phyloP scores from a whole-genome alignment of 2,329 filamentous ascomycete species.

The Juglanconis juglandina region DNA sequence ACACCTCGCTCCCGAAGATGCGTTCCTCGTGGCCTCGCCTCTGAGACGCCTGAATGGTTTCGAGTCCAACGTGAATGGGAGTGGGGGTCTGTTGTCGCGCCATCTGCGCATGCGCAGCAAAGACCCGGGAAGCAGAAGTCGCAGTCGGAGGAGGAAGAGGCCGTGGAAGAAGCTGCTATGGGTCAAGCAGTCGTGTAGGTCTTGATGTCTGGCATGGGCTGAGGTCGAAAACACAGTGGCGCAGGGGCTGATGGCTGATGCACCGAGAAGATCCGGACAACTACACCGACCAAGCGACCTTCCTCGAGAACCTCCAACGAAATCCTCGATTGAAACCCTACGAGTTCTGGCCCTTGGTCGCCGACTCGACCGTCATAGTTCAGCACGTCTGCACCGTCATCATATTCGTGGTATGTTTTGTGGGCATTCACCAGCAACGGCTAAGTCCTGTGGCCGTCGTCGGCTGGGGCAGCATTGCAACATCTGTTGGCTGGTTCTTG shows the following conservation, averaged over 20 bases:
- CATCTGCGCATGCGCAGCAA: conserved; percentile 44
- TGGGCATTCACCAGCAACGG: conserved; percentile 80
- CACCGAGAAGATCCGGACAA: conserved; percentile 78
- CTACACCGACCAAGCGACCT: conserved; percentile 95
- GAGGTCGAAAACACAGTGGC: too few relatives aligned
- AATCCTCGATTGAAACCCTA: conserved; percentile 93
- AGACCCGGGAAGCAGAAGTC: conserved; percentile 54
- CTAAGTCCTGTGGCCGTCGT: conserved; percentile 90
- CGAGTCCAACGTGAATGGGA: conserved; percentile 23
- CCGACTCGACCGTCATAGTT: conserved; percentile 92
- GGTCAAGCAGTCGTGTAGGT: conserved; percentile 91
- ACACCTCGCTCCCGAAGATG: conserved; percentile 80
- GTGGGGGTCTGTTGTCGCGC: conserved; percentile 31
- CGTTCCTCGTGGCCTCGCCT: conserved; percentile 63
- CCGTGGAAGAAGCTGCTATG: conserved; percentile 95
- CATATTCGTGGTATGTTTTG: conserved; percentile 92
- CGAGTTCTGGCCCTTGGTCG: conserved; percentile 95
- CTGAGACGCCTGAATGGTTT: conserved; percentile 49
- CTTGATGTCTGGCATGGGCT: background rate
- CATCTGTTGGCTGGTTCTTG: conserved; percentile 81
- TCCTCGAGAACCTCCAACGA: conserved; percentile 90
- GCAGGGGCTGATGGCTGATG: background rate
- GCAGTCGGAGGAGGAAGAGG: conserved; percentile 65
- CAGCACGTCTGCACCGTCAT: conserved; percentile 94
- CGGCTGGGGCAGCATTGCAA: conserved; percentile 76